Percentiles rank a stretch among this genome's conserved stretches.
Evolutionary conservation across 2,329 filamentous ascomycete genomes (phyloP).

Genomic region (Beauveria sp.): DNA sequence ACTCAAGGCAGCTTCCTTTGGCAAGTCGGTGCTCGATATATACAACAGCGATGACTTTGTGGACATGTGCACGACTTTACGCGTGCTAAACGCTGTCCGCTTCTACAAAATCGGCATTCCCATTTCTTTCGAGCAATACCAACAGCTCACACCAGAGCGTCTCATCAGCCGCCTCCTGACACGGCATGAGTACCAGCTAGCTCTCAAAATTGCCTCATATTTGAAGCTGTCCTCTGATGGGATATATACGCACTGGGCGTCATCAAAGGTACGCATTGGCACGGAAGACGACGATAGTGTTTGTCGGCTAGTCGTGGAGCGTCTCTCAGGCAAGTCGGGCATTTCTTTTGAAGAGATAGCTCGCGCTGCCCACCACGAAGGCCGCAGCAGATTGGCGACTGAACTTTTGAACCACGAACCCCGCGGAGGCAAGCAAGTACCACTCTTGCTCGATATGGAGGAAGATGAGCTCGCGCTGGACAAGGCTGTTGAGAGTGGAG

Average conservation of each 20-base stretch:
- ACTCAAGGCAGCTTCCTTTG: conserved; percentile 93
- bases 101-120: conserved; percentile 88
- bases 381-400: conserved; percentile 79
- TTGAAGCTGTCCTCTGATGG: conserved; percentile 77
- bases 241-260: conserved; percentile 96
- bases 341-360: conserved; percentile 96
- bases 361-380: conserved; percentile 87
- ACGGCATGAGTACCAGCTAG: conserved; percentile 83
- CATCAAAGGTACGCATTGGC: conserved; percentile 81
- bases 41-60: conserved; percentile 99
- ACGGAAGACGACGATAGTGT: conserved; percentile 82
- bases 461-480: conserved; percentile 92
- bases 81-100: conserved; percentile 85
- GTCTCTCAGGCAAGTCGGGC: conserved; percentile 77
- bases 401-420: conserved; percentile 90
- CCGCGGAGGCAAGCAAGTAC: conserved; percentile 90
- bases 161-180: conserved; percentile 82
- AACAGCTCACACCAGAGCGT: conserved; percentile 80
- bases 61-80: conserved; percentile 90
- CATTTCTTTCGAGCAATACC: conserved; percentile 87
- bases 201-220: conserved; percentile 81
- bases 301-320: conserved; percentile 78
- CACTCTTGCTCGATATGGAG: conserved; percentile 86
- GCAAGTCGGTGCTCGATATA: conserved; percentile 92
- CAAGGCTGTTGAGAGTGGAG: conserved; percentile 92